Percentiles rank a stretch among this genome's conserved stretches.
Conservation (phyloP, 2,329 filamentous ascomycete genomes). For the Fusarium setosum region DNA sequence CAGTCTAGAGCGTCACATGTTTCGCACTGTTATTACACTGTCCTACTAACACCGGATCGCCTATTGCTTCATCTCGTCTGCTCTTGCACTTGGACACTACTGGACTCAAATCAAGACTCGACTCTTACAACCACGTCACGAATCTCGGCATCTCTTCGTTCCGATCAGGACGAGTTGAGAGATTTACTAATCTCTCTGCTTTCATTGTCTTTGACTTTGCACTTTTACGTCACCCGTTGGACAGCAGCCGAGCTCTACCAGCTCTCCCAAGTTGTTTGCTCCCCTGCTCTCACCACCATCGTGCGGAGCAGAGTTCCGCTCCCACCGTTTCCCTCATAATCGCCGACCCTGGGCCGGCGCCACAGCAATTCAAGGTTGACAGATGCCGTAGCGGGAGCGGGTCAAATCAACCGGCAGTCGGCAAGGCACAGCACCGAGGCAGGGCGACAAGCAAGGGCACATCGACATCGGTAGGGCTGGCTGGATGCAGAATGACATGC, state of each 20-base stretch:
- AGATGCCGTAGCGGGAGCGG: slow-evolving; percentile 19
- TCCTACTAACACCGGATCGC: not conserved
- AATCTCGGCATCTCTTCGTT: slow-evolving; percentile 1
- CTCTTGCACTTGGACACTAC: slow-evolving; percentile 13
- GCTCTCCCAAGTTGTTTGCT: not conserved
- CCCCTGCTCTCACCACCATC: not conserved
- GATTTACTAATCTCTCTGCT: not conserved
- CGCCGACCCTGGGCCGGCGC: slow-evolving; percentile 34
- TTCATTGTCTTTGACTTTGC: not conserved
- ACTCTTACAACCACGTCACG: slow-evolving; percentile 21
- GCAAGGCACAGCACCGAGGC: slow-evolving; percentile 15
- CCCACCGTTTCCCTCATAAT: slow-evolving; percentile 15
- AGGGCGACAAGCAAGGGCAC: not conserved
- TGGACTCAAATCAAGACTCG: slow-evolving; percentile 14
- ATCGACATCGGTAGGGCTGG: not conserved
- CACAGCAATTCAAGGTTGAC: slow-evolving; percentile 25
- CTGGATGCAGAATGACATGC: slow-evolving; percentile 17
- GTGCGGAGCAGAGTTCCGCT: slow-evolving; percentile 1
- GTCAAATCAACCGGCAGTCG: slow-evolving; percentile 4
- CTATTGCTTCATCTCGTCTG: not conserved
- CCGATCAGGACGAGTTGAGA: not conserved
- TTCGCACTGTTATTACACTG: slow-evolving; percentile 29
- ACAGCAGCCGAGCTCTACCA: slow-evolving; percentile 1
- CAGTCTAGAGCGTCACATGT: slow-evolving; percentile 26
- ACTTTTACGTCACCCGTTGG: slow-evolving; percentile 2